These are phyloP conservation scores for Fusarium austroafricanum DNA, from an alignment of 2,329 filamentous ascomycete species.

Conservation along the genomic window DNA sequence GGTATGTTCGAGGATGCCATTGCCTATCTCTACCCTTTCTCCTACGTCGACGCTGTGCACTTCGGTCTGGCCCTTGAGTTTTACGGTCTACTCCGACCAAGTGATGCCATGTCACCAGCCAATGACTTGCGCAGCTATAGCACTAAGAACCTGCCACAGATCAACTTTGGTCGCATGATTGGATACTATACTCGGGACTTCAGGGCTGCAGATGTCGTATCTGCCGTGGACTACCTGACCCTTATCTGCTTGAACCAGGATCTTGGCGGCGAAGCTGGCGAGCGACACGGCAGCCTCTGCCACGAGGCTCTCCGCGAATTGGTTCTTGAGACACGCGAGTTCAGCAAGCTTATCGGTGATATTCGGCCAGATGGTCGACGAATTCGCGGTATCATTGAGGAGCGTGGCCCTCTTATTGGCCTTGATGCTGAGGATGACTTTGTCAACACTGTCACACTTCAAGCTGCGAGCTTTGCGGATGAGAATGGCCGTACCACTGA, in stretches of 20 bases:
- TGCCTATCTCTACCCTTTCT: slow-evolving; percentile 89
- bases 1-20: slow-evolving; percentile 96
- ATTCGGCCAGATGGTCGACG: slow-evolving; percentile 87
- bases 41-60: slow-evolving; percentile 93
- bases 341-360: slow-evolving; percentile 92
- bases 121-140: slow-evolving; percentile 77
- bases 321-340: slow-evolving; percentile 96
- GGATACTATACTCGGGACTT: slow-evolving; percentile 98
- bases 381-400: slow-evolving; percentile 87
- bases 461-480: slow-evolving; percentile 91
- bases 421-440: slow-evolving; percentile 85
- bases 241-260: slow-evolving; percentile 94
- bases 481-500: slow-evolving; percentile 94
- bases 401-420: slow-evolving; percentile 83
- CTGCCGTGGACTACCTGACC: slow-evolving; percentile 92
- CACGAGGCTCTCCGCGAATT: slow-evolving; percentile 94
- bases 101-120: slow-evolving; percentile 79
- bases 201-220: slow-evolving; percentile 87
- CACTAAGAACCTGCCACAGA: slow-evolving; percentile 77
- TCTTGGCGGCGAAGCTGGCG: slow-evolving; percentile 77
- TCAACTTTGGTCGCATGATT: slow-evolving; percentile 94
- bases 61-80: slow-evolving; percentile 90
- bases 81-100: slow-evolving; percentile 89
- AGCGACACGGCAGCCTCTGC: slow-evolving; percentile 82
- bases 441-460: slow-evolving; percentile 89